Evolutionary conservation across 1,284 basidiomycete genomes (phyloP).

Genomic region (Marasmius tenuissimus): DNA sequence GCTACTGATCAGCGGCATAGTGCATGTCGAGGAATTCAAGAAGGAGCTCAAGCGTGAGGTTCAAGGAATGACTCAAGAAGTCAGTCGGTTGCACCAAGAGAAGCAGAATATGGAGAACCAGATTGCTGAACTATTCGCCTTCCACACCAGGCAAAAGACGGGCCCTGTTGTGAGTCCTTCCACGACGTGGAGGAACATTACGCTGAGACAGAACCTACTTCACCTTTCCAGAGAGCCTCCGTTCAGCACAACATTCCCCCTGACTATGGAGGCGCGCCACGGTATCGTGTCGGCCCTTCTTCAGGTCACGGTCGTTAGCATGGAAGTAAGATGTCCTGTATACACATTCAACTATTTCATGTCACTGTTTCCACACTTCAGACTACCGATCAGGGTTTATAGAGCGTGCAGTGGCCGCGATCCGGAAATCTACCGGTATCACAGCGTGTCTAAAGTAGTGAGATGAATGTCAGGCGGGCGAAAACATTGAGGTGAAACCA

Average conservation of each 20-base stretch:
- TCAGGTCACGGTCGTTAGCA: not conserved
- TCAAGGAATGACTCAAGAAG: slow-evolving; percentile 70
- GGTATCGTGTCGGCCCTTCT: not conserved
- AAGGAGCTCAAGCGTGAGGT: slow-evolving; percentile 76
- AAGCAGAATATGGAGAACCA: slow-evolving; percentile 72
- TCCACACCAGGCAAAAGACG: slow-evolving; percentile 68
- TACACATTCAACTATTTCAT: not conserved
- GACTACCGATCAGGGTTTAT: slow-evolving; percentile 25
- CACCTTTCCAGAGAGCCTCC: not conserved
- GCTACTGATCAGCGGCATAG: slow-evolving; percentile 34
- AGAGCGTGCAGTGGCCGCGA: slow-evolving; percentile 48
- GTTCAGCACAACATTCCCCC: not conserved
- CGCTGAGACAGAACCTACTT: not conserved
- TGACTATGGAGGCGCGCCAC: not conserved
- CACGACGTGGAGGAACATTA: too few relatives aligned
- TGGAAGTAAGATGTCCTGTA: not conserved
- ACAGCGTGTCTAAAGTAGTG: slow-evolving; percentile 41
- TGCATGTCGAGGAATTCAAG: slow-evolving; percentile 83
- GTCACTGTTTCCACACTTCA: not conserved
- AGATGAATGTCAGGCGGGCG: not conserved
- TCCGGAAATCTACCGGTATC: slow-evolving; percentile 46
- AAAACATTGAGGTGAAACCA: slow-evolving; percentile 19
- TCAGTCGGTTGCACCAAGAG: slow-evolving; percentile 71
- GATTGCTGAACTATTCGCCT: slow-evolving; percentile 70
- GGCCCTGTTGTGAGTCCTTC: not conserved